Percentiles rank a stretch among this genome's conserved stretches.
phyloP scores from a whole-genome alignment of 305 asterid genomes.

The Solanum chacoense region DNA sequence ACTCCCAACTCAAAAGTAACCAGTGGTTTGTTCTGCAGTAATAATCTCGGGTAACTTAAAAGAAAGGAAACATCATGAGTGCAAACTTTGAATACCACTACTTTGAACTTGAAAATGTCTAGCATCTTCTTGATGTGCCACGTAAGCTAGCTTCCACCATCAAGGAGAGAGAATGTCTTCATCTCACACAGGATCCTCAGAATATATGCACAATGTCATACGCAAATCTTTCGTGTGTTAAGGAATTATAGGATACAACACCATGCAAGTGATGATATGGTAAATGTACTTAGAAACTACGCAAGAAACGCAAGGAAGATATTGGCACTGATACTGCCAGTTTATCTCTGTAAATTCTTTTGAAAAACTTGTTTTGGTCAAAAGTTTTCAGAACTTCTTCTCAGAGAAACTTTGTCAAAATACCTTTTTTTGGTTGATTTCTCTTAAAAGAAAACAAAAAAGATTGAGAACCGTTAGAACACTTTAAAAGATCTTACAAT shows the following conservation, averaged over 20 bases:
- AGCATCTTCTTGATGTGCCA: background rate
- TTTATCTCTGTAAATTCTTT: background rate
- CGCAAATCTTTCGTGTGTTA: slow-evolving; percentile 66
- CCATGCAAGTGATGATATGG: background rate
- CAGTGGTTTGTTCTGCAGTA: background rate
- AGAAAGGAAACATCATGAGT: background rate
- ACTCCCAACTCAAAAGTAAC: background rate
- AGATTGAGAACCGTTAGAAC: background rate
- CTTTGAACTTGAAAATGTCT: background rate
- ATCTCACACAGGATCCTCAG: slow-evolving; percentile 29
- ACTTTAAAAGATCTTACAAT: background rate
- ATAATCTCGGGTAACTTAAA: background rate
- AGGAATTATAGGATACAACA: slow-evolving; percentile 25
- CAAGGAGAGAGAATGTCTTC: background rate
- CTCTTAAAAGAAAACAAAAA: background rate
- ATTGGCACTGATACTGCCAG: background rate
- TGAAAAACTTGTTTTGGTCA: background rate
- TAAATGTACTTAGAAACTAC: background rate
- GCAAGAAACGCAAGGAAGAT: background rate
- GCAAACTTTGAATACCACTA: background rate
- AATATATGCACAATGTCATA: slow-evolving; percentile 90
- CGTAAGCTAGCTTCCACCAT: background rate
- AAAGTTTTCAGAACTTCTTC: background rate
- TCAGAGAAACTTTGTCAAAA: background rate
- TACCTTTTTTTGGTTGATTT: background rate